Conservation (phyloP, 2,329 filamentous ascomycete species). For the Alternaria conjuncta region DNA sequence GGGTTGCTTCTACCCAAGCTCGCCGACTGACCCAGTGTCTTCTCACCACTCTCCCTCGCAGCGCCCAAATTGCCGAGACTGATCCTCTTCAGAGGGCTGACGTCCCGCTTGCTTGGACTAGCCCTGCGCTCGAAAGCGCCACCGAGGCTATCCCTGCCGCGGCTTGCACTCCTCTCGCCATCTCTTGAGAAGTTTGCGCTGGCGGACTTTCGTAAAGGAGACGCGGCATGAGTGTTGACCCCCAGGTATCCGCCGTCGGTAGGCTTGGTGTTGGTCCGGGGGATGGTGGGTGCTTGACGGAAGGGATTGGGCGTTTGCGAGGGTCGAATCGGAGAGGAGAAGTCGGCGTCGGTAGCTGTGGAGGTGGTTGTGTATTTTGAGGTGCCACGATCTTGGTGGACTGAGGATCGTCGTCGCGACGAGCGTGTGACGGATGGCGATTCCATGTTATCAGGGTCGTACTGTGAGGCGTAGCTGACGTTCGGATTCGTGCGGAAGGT, state of each 20-base stretch:
- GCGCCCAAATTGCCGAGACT: conserved; percentile 42
- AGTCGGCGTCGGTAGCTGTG: conserved; percentile 44
- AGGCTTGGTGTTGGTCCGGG: conserved; percentile 48
- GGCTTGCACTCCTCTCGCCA: conserved; percentile 21
- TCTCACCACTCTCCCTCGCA: conserved; percentile 13
- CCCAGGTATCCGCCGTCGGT: conserved; percentile 80
- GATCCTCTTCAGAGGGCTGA: conserved; percentile 54
- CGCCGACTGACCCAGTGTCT: conserved; percentile 21
- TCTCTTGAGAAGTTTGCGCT: conserved; percentile 61
- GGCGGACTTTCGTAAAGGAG: conserved; percentile 80
- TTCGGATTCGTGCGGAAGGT: conserved; percentile 85
- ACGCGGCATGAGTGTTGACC: conserved; percentile 78
- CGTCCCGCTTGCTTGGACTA: conserved; percentile 47
- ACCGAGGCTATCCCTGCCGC: conserved; percentile 25
- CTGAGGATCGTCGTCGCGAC: conserved; percentile 33
- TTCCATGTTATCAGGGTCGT: conserved; percentile 68
- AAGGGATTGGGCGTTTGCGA: conserved; percentile 56
- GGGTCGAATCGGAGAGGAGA: conserved; percentile 56
- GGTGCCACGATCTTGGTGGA: conserved; percentile 30
- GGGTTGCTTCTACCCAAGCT: conserved; percentile 26
- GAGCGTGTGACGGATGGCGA: conserved; percentile 24
- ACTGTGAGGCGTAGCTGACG: conserved; percentile 75
- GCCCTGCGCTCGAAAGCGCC: conserved; percentile 34
- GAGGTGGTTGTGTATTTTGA: conserved; percentile 47
- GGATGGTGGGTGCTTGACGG: conserved; percentile 59